These are phyloP conservation scores for Pseudofabraea citricarpa DNA, from an alignment of 2,329 filamentous ascomycete genomes.

Conservation along the genomic window DNA sequence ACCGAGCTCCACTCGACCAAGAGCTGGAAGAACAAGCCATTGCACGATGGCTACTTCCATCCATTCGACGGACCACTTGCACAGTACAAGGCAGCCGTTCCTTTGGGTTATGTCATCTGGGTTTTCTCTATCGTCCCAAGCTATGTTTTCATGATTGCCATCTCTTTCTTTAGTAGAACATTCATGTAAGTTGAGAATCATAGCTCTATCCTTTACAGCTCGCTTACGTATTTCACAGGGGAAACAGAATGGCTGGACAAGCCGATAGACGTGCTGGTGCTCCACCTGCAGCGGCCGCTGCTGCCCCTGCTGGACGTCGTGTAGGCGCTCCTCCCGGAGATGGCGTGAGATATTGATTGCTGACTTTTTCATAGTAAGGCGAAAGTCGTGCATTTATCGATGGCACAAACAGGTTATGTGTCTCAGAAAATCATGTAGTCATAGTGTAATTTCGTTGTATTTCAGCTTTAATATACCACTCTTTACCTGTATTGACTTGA, in stretches of 20 bases:
- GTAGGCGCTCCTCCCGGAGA: slow-evolving; percentile 21
- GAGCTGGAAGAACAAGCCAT: slow-evolving; percentile 38
- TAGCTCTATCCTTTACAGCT: slow-evolving; percentile 12
- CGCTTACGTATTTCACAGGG: slow-evolving; percentile 19
- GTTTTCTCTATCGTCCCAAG: slow-evolving; percentile 61
- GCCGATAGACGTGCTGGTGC: slow-evolving; percentile 11
- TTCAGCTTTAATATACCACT: too few relatives aligned
- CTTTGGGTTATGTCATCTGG: slow-evolving; percentile 65
- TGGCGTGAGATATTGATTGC: too few relatives aligned
- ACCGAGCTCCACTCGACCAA: slow-evolving; percentile 53
- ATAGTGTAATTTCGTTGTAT: too few relatives aligned
- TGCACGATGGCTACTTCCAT: slow-evolving; percentile 67
- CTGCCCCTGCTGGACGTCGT: slow-evolving; percentile 13
- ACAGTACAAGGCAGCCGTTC: slow-evolving; percentile 56
- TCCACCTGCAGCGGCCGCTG: slow-evolving; percentile 13
- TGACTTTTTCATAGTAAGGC: too few relatives aligned
- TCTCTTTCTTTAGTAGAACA: slow-evolving; percentile 68
- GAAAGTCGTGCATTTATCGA: too few relatives aligned
- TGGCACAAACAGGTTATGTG: too few relatives aligned
- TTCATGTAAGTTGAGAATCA: slow-evolving; percentile 62
- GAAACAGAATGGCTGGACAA: slow-evolving; percentile 12
- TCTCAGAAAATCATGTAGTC: too few relatives aligned
- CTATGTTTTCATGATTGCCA: slow-evolving; percentile 74
- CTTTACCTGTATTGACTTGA: too few relatives aligned
- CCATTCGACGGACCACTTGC: slow-evolving; percentile 67